Base-by-base conservation (phyloP, 768 basidiomycete genomes). In the Boletus rubroflammeus region DNA sequence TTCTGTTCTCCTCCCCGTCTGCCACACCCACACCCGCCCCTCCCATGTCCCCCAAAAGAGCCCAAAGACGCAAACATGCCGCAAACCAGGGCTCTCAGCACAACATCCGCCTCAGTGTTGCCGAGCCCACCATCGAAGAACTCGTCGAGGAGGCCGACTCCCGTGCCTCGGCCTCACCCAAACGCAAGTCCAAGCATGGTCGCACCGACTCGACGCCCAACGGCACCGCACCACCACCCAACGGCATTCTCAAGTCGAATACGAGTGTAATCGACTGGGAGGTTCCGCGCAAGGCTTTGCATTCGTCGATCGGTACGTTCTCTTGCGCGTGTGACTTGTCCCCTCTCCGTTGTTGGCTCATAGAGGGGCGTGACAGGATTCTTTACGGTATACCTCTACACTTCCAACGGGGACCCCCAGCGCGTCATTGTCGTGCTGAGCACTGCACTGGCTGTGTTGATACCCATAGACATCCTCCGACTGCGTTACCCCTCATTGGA, bases 231-330 rank as follows among this genome's bases (percentile, higher is more conserved):
- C 9, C 57, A 29, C 51, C 39, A 28, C 51, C 53, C 41, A 25
- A 53, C 40, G 49, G 41, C n/a, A 6, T 26, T 15, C 43, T 45
- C 31, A 61, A 58, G 26, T 60, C 61, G 6, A 62, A 57, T 17
- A 54, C 60, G 25, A 64, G 61, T 21, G 5, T 35, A 11, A 59
- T 90, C 29, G 88, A 94, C 72, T 93, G 88, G 85, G 94, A 97
- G 72, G 85, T 97, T 47, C 94, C 94, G 1, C 75, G 94, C 59
- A 97, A 97, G 71, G 71, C 82, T 10, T 68, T 97, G 41, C 94
- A 97, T 70, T 88, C 89, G 13, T 90, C 88, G 4, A 96, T 96
- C 56, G 93, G 93, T 91, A 38, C 29, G 85, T 77, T 49, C 46
- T n/a, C 35, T 36, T 51, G 31, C 15, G 17, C 49, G 34, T 29